Percentiles rank a stretch among this genome's conserved stretches.
Evolutionary conservation across 768 basidiomycete species (phyloP).

Genomic region (Floccularia luteovirens): DNA sequence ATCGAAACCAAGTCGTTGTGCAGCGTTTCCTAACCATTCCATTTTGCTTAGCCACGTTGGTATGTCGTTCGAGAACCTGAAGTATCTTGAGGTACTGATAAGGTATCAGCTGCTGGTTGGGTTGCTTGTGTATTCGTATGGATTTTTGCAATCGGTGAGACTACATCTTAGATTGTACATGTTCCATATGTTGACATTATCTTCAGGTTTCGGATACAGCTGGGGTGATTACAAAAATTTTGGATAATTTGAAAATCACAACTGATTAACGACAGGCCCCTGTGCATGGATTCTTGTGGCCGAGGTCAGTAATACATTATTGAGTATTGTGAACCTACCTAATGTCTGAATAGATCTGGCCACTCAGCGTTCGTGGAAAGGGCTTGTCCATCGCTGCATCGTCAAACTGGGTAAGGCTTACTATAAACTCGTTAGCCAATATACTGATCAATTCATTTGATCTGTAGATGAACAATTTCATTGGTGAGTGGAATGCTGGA

Average conservation of each 20-base stretch:
- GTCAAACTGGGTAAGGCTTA: constrained; percentile 55
- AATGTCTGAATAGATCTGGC: constrained; percentile 40
- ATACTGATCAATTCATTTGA: background rate
- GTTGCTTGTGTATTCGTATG: constrained; percentile 64
- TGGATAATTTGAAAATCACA: background rate
- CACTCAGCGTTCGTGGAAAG: constrained; percentile 65
- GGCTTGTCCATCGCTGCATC: constrained; percentile 70
- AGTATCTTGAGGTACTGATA: background rate
- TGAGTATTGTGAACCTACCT: background rate
- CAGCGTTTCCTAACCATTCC: constrained; percentile 3
- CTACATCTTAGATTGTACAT: background rate
- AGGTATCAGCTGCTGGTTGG: constrained; percentile 55
- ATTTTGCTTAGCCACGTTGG: constrained; percentile 20
- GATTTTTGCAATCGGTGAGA: constrained; percentile 61
- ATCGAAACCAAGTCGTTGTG: background rate
- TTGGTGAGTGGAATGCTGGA: constrained; percentile 29
- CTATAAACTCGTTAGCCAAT: background rate
- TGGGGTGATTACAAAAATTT: constrained; percentile 48
- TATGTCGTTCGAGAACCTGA: constrained; percentile 9
- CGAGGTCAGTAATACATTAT: constrained; percentile 31
- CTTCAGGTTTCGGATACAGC: constrained; percentile 59
- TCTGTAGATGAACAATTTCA: constrained; percentile 69
- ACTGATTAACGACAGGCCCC: constrained; percentile 27
- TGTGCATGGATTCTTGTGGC: constrained; percentile 74
- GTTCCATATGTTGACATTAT: background rate